phyloP scores from a whole-genome alignment of 192 early-diverging fungal species.

The Umbelopsis isabellina region DNA sequence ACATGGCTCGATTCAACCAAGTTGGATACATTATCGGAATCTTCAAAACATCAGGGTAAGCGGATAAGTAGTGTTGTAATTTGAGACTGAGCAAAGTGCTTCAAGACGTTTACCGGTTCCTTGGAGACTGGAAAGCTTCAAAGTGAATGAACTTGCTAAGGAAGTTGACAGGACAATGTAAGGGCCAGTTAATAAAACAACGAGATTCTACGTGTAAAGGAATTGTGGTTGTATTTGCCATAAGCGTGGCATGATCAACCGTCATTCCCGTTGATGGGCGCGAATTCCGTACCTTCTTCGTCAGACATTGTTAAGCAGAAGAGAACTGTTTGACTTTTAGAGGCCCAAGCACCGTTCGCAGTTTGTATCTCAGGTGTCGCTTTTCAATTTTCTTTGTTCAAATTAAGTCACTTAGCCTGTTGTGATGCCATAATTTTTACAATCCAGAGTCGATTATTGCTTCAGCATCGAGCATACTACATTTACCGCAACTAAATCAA shows the following conservation, averaged over 20 bases:
- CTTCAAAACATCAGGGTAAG: not conserved
- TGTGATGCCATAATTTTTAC: no score
- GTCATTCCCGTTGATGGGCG: no score
- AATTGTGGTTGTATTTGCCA: no score
- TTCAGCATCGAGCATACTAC: no score
- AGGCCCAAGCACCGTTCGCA: no score
- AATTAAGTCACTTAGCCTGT: no score
- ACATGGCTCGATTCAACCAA: constrained; percentile 49
- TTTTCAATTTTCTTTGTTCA: no score
- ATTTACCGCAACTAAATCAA: no score
- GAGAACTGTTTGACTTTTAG: not conserved
- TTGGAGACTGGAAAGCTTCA: constrained; percentile 11
- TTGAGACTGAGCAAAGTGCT: not conserved
- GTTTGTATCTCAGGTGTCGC: no score
- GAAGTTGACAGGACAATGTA: not conserved
- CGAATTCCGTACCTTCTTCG: no score
- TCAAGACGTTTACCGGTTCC: not conserved
- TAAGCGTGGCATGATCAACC: no score
- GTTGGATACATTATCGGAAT: constrained; percentile 16
- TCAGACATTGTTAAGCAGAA: not conserved
- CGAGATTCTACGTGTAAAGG: not conserved
- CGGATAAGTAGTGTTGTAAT: not conserved
- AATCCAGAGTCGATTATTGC: no score
- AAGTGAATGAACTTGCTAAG: not conserved
- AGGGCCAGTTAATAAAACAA: not conserved